These are phyloP conservation scores for Solanum pimpinellifolium DNA, from an alignment of 257 asterid genomes.

Conservation along the genomic window DNA sequence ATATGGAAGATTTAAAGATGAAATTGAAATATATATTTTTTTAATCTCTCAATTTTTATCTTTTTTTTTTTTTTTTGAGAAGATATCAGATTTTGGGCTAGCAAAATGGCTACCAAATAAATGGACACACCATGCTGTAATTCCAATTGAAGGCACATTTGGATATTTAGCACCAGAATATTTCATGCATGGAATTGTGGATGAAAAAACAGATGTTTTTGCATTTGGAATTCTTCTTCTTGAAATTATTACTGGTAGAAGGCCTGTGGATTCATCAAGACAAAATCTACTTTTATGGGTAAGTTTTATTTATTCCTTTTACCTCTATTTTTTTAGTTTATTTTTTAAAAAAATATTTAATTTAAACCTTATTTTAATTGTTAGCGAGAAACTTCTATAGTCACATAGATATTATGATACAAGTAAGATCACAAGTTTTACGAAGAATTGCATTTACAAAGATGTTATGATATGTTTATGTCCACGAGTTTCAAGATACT, in stretches of 20 bases:
- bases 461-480: neutral
- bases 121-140: slow-evolving; percentile 75
- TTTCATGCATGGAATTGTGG: slow-evolving; percentile 82
- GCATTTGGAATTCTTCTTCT: slow-evolving; percentile 80
- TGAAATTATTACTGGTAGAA: slow-evolving; percentile 74
- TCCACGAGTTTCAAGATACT: neutral
- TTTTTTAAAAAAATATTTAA: neutral
- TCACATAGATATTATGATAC: neutral
- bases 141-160: slow-evolving; percentile 78
- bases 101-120: slow-evolving; percentile 88
- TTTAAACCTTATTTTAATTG: neutral
- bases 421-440: neutral
- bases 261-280: slow-evolving; percentile 50
- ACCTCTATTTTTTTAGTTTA: neutral
- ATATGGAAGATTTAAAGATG: neutral
- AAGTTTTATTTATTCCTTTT: neutral
- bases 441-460: neutral
- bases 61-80: neutral
- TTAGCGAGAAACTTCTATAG: neutral
- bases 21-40: too few species aligned
- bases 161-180: slow-evolving; percentile 89
- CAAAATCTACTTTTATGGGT: slow-evolving; percentile 75
- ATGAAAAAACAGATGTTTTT: slow-evolving; percentile 71
- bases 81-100: slow-evolving; percentile 86
- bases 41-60: neutral